These are phyloP conservation scores for Termitomyces sp. DNA, from an alignment of 768 basidiomycete genomes.

Conservation along the genomic window DNA sequence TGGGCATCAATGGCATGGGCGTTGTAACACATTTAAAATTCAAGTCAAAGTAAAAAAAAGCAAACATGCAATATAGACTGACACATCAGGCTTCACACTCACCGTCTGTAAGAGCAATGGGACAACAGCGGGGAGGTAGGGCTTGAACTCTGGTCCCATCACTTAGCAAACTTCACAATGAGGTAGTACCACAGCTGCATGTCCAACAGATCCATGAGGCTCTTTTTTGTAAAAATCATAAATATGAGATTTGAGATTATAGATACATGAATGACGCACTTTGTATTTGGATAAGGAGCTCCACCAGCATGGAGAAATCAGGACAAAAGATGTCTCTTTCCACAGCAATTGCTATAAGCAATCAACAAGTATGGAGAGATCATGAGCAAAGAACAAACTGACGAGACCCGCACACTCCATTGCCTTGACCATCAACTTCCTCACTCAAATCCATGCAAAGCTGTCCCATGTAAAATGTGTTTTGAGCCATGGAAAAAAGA, in stretches of 20 bases:
- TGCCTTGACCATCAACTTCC: constrained; percentile 69
- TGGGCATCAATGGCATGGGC: too few relatives aligned
- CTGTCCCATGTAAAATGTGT: too few relatives aligned
- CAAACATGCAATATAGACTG: constrained; percentile 51
- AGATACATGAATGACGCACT: constrained; percentile 51
- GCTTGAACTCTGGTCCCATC: constrained; percentile 79
- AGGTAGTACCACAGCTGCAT: constrained; percentile 70
- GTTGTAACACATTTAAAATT: too few relatives aligned
- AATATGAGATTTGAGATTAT: too few relatives aligned
- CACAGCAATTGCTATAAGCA: constrained; percentile 83
- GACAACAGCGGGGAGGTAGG: constrained; percentile 82
- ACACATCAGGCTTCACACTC: constrained; percentile 74
- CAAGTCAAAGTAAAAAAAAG: too few relatives aligned
- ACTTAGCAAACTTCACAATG: constrained; percentile 81
- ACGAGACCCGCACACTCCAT: constrained; percentile 91
- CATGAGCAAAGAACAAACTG: constrained; percentile 59
- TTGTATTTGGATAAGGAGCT: constrained; percentile 71
- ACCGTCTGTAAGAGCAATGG: constrained; percentile 71
- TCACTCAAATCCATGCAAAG: too few relatives aligned
- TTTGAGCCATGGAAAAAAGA: too few relatives aligned
- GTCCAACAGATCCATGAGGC: constrained; percentile 63
- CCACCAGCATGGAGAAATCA: constrained; percentile 67
- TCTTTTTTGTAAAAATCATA: too few relatives aligned
- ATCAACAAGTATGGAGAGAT: too few relatives aligned
- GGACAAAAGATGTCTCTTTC: constrained; percentile 73